Percentiles rank a stretch among this genome's conserved stretches.
These are phyloP conservation scores for Penicillium odoratum DNA, from an alignment of 495 filamentous ascomycete genomes.

Conservation along the genomic window DNA sequence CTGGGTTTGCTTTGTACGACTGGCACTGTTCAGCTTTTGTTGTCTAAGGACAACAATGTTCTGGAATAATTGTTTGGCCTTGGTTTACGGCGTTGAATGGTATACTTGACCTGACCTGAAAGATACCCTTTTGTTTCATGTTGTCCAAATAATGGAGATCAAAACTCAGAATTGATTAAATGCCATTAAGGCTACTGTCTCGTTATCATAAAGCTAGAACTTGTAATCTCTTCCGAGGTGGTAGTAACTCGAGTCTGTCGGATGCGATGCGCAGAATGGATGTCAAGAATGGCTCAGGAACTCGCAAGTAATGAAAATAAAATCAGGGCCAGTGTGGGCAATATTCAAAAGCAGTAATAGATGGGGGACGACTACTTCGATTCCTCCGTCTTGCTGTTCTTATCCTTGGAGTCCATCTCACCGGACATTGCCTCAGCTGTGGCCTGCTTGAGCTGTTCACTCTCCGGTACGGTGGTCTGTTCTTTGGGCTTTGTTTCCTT, in stretches of 20 bases:
- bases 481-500: slow-evolving; percentile 73
- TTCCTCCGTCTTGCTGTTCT: slow-evolving; percentile 27
- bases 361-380: slow-evolving; percentile 24
- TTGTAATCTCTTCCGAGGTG: neutral
- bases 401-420: slow-evolving; percentile 29
- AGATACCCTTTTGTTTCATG: slow-evolving; percentile 20
- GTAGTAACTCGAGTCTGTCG: neutral
- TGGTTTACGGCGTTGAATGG: slow-evolving; percentile 17
- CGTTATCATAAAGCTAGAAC: slow-evolving; percentile 5
- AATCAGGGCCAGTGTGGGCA: neutral
- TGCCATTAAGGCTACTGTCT: neutral
- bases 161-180: slow-evolving; percentile 1
- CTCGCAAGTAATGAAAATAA: slow-evolving; percentile 1
- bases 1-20: neutral
- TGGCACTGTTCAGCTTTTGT: neutral
- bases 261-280: neutral
- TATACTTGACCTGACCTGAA: slow-evolving; percentile 8
- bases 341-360: slow-evolving; percentile 9
- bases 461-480: slow-evolving; percentile 60
- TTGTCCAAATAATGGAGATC: neutral
- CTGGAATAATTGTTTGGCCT: slow-evolving; percentile 3
- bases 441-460: slow-evolving; percentile 68
- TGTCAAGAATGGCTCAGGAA: slow-evolving; percentile 1
- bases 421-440: slow-evolving; percentile 57
- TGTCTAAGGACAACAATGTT: neutral